Evolutionary conservation across 2,329 filamentous ascomycete genomes (phyloP).

Genomic region (Clarireedia homoeocarpa): DNA sequence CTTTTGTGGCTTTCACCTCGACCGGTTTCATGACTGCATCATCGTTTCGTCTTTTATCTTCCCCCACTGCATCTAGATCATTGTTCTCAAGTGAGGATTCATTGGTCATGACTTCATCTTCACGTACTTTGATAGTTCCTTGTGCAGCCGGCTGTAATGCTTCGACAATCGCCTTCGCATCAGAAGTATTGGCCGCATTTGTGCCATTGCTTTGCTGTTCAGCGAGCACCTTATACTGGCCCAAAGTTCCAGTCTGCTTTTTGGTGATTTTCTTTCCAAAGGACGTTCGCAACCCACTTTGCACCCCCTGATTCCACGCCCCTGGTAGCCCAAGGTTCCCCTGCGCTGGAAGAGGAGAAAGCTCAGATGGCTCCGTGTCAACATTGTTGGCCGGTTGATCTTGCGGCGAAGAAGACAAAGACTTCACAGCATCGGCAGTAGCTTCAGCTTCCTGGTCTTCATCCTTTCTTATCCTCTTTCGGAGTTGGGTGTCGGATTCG

Average conservation of each 20-base stretch:
- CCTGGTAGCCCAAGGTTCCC: neutral
- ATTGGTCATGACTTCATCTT: too few relatives aligned
- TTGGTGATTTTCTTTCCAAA: slow-evolving; percentile 24
- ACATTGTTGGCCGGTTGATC: neutral
- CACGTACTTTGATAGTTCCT: too few relatives aligned
- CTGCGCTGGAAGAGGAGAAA: neutral
- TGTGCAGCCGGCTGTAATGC: too few relatives aligned
- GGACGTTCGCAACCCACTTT: slow-evolving; percentile 35
- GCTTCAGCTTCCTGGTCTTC: neutral
- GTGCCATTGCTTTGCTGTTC: too few relatives aligned
- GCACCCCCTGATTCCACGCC: slow-evolving; percentile 36
- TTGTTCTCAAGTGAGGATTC: too few relatives aligned
- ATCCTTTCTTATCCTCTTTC: slow-evolving; percentile 1
- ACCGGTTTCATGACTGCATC: too few relatives aligned
- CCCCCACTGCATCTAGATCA: too few relatives aligned
- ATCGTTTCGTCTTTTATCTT: too few relatives aligned
- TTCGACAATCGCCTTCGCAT: too few relatives aligned
- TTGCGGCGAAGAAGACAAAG: neutral
- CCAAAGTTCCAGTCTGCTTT: too few relatives aligned
- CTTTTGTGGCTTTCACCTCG: neutral
- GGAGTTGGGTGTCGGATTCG: neutral
- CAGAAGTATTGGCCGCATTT: too few relatives aligned
- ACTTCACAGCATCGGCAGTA: neutral
- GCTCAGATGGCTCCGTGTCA: neutral
- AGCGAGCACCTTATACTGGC: too few relatives aligned